A percentile compares a stretch with the other conserved stretches of the same genome.
Conservation (phyloP, 1,284 basidiomycete species). For the Boletellus dicymbophilus region DNA sequence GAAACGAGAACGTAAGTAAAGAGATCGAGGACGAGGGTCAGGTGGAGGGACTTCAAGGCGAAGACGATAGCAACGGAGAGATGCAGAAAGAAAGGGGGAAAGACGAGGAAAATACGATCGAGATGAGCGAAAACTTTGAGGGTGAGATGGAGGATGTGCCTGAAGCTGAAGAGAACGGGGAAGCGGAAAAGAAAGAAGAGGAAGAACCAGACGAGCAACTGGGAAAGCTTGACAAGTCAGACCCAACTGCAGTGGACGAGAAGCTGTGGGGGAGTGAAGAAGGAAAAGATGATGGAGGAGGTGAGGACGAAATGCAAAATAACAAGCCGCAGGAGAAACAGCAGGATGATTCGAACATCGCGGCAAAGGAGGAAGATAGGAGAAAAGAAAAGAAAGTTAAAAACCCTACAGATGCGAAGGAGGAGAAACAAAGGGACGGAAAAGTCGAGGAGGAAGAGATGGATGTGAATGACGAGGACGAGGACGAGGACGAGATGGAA, state of each 20-base stretch:
- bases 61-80: constrained; percentile 53
- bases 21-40: constrained; percentile 96
- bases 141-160: constrained; percentile 84
- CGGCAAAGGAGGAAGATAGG: constrained; percentile 57
- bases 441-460: constrained; percentile 36
- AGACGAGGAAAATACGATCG: constrained; percentile 69
- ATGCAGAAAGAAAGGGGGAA: constrained; percentile 52
- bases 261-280: constrained; percentile 94
- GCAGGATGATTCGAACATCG: constrained; percentile 64
- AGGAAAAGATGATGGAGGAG: constrained; percentile 50
- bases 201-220: constrained; percentile 81
- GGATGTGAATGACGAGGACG: constrained; percentile 37
- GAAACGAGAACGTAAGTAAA: constrained; percentile 86
- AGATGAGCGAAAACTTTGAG: constrained; percentile 78
- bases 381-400: constrained; percentile 37
- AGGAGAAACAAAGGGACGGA: too few species aligned
- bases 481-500: constrained; percentile 37
- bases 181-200: constrained; percentile 60
- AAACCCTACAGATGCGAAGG: too few species aligned
- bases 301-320: constrained; percentile 52
- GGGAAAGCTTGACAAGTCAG: constrained; percentile 84
- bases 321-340: constrained; percentile 51
- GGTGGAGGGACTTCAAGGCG: constrained; percentile 88
- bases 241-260: constrained; percentile 90
- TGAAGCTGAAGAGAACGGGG: constrained; percentile 52